Conservation (phyloP, 164 flowering plant species). For the Tetrastigma voinierianum region DNA sequence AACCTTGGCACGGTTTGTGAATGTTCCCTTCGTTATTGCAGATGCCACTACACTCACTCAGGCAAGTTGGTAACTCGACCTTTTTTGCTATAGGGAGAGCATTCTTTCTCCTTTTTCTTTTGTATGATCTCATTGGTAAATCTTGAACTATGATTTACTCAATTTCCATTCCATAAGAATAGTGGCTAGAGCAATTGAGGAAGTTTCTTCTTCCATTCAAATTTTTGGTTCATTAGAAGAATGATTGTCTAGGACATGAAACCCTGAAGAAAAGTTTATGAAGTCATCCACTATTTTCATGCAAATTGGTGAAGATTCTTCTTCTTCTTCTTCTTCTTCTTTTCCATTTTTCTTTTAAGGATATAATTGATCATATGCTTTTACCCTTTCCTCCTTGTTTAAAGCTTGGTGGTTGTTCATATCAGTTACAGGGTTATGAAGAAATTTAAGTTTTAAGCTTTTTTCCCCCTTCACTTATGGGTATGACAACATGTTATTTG, state of each 20-base stretch:
- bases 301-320: no score
- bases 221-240: background rate
- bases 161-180: no score
- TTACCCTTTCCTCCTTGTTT: background rate
- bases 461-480: background rate
- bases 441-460: background rate
- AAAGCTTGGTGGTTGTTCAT: background rate
- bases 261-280: no score
- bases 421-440: background rate
- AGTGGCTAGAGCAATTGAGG: no score
- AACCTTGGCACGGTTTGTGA: constrained; percentile 87
- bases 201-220: background rate
- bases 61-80: constrained; percentile 47
- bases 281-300: no score
- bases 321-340: no score
- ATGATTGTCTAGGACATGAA: no score
- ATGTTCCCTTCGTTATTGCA: constrained; percentile 95
- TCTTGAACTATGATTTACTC: background rate
- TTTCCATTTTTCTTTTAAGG: background rate
- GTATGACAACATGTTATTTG: constrained; percentile 16
- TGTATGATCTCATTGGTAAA: background rate
- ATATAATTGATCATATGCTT: background rate
- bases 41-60: constrained; percentile 97
- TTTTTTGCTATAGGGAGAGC: background rate
- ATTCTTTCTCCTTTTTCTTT: background rate